Base-by-base conservation (phyloP, 2,329 filamentous ascomycete species). In the Pezicula rhizophila region DNA sequence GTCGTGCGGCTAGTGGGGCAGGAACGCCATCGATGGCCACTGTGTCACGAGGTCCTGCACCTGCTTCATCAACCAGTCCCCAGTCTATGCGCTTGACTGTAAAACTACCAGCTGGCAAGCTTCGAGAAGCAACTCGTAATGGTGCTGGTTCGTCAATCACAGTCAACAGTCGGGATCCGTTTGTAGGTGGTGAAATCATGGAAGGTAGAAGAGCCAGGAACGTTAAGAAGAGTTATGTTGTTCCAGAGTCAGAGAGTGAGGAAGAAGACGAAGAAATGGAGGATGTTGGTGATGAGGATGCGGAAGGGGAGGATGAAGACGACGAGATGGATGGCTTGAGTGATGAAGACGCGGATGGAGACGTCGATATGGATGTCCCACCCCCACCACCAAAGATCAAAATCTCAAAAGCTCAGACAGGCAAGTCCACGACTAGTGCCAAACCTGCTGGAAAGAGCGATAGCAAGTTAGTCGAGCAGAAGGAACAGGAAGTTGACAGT, bases 311-410 rank as follows among this genome's bases (percentile, higher is more conserved):
- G 8, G 68, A 67, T 6, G 59, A 66, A 43, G 63, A 66, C 46
- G 57, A 55, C 20, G 70, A 66, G 48, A 66, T 64, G 28, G 68
- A 68, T 17, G 70, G 71, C 7, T 64, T 69, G 1, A 66, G 68
- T 5, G 66, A 73, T n/a, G 63, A 66, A 23, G 69, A 76, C 45
- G 72, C 68, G 3, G 73, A 76, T 34, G 72, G 58, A 3, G 69
- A 69, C 50, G 52, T 64, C 25, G 65, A 65, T 44, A 62, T 66
- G 55, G 64, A 64, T 35, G 43, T 56, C 20, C 54, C 56, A 28
- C 60, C 60, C 15, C 56, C 61, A 34, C 57, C 61, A 33, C 58
- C 62, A 12, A 53, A 53, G 15, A 63, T 64, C 52, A 64, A 63
- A 41, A 54, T 63, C 25, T 61, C 62, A n/a, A 58, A 55, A 45